Percentiles rank a stretch among this genome's conserved stretches.
phyloP scores from a whole-genome alignment of 148 eudicot species.

The Rhododendron simsii region DNA sequence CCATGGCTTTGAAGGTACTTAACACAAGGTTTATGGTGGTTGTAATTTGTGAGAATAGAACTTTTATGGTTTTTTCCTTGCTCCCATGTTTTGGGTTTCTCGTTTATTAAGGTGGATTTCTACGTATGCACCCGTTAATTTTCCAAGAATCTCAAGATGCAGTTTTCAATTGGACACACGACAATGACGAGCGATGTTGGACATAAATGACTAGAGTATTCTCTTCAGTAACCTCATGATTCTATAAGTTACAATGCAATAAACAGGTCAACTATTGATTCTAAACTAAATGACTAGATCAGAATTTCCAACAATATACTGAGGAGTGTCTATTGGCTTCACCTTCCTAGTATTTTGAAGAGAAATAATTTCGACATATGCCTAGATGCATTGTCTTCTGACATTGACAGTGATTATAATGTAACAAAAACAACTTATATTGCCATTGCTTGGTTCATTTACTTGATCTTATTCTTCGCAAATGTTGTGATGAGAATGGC shows the following conservation, averaged over 20 bases:
- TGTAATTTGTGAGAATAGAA: not conserved
- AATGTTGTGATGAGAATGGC: too few relatives aligned
- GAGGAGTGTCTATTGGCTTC: not conserved
- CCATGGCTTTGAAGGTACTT: not conserved
- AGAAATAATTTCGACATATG: not conserved
- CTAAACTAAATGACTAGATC: not conserved
- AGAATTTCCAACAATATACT: not conserved
- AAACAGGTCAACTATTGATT: not conserved
- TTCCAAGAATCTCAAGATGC: too few relatives aligned
- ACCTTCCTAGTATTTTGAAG: not conserved
- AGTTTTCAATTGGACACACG: not conserved
- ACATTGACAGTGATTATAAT: not conserved
- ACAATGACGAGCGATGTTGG: not conserved
- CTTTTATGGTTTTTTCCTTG: not conserved
- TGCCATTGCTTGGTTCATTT: too few relatives aligned
- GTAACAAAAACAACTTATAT: too few relatives aligned
- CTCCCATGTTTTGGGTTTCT: not conserved
- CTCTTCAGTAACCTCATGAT: too few relatives aligned
- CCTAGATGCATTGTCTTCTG: slow-evolving; percentile 5
- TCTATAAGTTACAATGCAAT: not conserved
- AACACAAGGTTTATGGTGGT: too few relatives aligned
- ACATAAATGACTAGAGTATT: not conserved
- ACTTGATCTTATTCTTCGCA: too few relatives aligned
- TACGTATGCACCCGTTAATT: too few relatives aligned
- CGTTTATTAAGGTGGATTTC: not conserved